Base-by-base conservation (phyloP, 352 stramenopile genomes). In the Phytopythium litorale region DNA sequence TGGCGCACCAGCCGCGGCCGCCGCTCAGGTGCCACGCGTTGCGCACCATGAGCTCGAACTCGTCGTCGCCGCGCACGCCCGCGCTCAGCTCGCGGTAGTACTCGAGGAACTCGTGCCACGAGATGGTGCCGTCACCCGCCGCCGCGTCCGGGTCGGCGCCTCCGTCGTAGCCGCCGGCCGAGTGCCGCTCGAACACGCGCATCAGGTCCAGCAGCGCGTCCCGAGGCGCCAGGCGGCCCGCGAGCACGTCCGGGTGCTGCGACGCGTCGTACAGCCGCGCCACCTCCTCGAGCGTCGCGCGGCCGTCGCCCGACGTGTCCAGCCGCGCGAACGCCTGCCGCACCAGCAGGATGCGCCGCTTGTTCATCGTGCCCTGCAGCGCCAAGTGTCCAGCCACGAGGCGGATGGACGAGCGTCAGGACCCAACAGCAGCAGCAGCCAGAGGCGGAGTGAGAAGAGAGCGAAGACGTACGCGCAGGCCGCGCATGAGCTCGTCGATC, bases 81-180 rank as follows among this genome's bases (percentile, higher is more conserved):
- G 80, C 86, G 56, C 84, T 91, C 30, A 97, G 59, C 64, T 97
- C 91, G 37, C 92, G 92, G 73, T 97, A 97, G 76, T 97, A 97
- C 3, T 76, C 58, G n/a, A 95, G 68, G 60, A 97, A 97, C 60
- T 96, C 84, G 62, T 79, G 78, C 76, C 82, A 89, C 16, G 78
- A 91, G 63, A 96, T 85, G 38, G 75, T 65, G 35, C 80, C 80
- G 51, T 91, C 80, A 0, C 64, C 63, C 6, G 55, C 55, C 35
- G 19, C 53, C 9, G 15, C n/a, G 4, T 35, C 19, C 13, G 16
- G 18, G 28, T 32, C 23, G 19, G 1, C 33, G 13, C 4, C 32
- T 2, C 7, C n/a, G 7, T 49, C 42, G 8, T 50, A 64, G 12
- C 68, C 56, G 3, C 56, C 71, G 0, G 35, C 55, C 12, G 35